phyloP scores from a whole-genome alignment of 106 monocot species.

The Phalaenopsis aphrodite region DNA sequence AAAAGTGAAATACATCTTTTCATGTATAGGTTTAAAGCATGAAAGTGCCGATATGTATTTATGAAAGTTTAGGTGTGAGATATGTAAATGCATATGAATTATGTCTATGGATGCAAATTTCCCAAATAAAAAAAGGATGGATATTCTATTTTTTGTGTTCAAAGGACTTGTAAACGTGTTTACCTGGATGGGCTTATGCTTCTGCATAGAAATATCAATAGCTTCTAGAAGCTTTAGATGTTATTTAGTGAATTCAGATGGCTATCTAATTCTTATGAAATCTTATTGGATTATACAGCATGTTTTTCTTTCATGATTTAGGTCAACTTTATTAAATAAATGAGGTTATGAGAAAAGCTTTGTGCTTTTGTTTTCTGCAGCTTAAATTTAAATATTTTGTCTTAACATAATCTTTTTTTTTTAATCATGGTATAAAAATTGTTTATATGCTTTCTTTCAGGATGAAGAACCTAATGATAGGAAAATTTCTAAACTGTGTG shows the following conservation, averaged over 20 bases:
- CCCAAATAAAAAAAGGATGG: background rate
- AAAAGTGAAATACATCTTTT: too few relatives aligned
- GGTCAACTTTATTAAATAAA: background rate
- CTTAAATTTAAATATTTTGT: background rate
- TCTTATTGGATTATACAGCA: background rate
- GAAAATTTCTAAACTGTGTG: conserved; percentile 87
- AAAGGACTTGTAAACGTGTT: background rate
- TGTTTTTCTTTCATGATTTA: background rate
- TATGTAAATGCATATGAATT: too few relatives aligned
- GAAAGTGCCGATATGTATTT: too few relatives aligned
- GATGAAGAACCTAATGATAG: conserved; percentile 86
- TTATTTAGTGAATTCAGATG: background rate
- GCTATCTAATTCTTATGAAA: background rate
- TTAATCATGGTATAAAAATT: background rate
- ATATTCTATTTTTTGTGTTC: background rate
- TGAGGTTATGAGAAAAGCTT: background rate
- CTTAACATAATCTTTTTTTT: background rate
- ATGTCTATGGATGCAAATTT: too few relatives aligned
- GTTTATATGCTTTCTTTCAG: conserved; percentile 26
- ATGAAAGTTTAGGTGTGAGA: too few relatives aligned
- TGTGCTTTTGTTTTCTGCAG: background rate
- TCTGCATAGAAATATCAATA: background rate
- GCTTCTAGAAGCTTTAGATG: background rate
- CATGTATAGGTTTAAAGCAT: too few relatives aligned
- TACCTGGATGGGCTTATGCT: background rate